phyloP scores from a whole-genome alignment of 352 stramenopile species.

The Globisporangium camurandrum region DNA sequence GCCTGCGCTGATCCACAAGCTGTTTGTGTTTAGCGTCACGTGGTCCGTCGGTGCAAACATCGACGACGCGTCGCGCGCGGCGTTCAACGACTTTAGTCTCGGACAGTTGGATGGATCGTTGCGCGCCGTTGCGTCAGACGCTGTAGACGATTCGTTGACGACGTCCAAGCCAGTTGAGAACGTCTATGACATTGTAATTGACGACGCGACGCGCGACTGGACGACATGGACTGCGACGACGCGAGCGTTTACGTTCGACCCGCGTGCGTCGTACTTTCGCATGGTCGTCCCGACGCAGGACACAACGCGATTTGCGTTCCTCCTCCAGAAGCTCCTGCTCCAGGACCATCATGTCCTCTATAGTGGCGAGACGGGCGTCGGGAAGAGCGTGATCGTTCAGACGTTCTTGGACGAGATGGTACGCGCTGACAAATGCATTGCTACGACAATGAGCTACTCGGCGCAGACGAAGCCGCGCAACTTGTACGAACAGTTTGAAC shows the following conservation, averaged over 20 bases:
- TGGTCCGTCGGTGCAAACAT: slow-evolving; percentile 87
- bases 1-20: slow-evolving; percentile 80
- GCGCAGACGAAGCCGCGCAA: slow-evolving; percentile 85
- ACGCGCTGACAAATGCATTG: slow-evolving; percentile 74
- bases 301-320: slow-evolving; percentile 90
- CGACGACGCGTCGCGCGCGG: slow-evolving; percentile 64
- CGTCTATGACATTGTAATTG: slow-evolving; percentile 82
- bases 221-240: slow-evolving; percentile 86
- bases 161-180: slow-evolving; percentile 40
- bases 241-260: slow-evolving; percentile 82
- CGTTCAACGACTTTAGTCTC: slow-evolving; percentile 88
- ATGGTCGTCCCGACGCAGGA: slow-evolving; percentile 94
- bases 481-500: slow-evolving; percentile 76
- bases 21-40: slow-evolving; percentile 83
- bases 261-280: slow-evolving; percentile 87
- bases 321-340: slow-evolving; percentile 86
- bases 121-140: too few species aligned
- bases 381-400: slow-evolving; percentile 91
- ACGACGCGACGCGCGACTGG: slow-evolving; percentile 68
- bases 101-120: slow-evolving; percentile 53
- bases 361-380: slow-evolving; percentile 88
- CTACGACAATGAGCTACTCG: slow-evolving; percentile 85
- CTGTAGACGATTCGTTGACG: slow-evolving; percentile 24
- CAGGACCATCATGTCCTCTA: slow-evolving; percentile 83
- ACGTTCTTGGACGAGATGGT: slow-evolving; percentile 87